Percentiles rank a stretch among this genome's conserved stretches.
Evolutionary conservation across 805 yeast genomes (phyloP).

Genomic region (Starmerella cellae): DNA sequence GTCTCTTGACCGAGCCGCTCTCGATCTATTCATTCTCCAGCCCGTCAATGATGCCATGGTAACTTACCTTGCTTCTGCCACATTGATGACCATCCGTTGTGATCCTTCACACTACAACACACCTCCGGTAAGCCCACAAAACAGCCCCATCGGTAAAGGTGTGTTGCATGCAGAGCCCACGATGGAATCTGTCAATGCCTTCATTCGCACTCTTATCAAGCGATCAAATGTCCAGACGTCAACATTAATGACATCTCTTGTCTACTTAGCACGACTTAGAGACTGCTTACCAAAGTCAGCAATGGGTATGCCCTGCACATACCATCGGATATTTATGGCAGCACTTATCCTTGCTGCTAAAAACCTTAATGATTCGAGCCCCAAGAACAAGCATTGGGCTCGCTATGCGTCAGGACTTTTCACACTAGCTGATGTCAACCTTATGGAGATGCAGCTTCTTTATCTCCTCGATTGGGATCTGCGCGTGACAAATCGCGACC

Average conservation of each 20-base stretch:
- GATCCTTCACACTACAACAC: constrained; percentile 21
- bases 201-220: constrained; percentile 59
- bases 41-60: constrained; percentile 33
- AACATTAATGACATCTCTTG: constrained; percentile 83
- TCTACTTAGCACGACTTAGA: constrained; percentile 66
- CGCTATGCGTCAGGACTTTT: constrained; percentile 79
- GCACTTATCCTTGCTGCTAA: constrained; percentile 86
- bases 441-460: constrained; percentile 80
- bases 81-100: constrained; percentile 30
- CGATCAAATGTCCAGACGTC: constrained; percentile 90
- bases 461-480: constrained; percentile 77
- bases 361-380: constrained; percentile 82
- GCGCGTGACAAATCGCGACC: constrained; percentile 54
- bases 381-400: constrained; percentile 94
- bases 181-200: constrained; percentile 29
- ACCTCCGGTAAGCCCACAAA: constrained; percentile 21
- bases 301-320: constrained; percentile 75
- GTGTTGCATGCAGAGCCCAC: constrained; percentile 22
- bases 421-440: constrained; percentile 64
- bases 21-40: constrained; percentile 31
- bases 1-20: constrained; percentile 26
- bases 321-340: constrained; percentile 85
- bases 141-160: constrained; percentile 3
- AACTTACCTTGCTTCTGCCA: constrained; percentile 32
- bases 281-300: constrained; percentile 73